A percentile compares a stretch with the other conserved stretches of the same genome.
phyloP scores from a whole-genome alignment of 345 rosid genomes.

The Eucalyptus regnans region DNA sequence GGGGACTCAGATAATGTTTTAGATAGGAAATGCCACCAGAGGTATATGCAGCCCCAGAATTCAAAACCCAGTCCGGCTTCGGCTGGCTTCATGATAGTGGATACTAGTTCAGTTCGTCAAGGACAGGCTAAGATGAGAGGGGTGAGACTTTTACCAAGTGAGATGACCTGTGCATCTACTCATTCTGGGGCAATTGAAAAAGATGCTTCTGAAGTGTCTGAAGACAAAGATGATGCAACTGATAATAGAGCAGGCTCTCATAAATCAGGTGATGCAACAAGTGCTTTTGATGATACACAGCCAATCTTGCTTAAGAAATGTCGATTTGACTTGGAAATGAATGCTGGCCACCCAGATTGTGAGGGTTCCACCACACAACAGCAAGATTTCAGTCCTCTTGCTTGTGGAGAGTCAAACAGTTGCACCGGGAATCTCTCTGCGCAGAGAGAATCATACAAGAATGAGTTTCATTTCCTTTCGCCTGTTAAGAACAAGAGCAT shows the following conservation, averaged over 20 bases:
- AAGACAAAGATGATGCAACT: not conserved
- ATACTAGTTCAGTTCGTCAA: constrained; percentile 23
- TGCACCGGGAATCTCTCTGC: not conserved
- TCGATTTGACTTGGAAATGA: not conserved
- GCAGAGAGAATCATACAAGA: not conserved
- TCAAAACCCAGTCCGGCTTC: not conserved
- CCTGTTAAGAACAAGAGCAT: not conserved
- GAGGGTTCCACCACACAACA: not conserved
- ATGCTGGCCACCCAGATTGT: not conserved
- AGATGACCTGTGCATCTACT: not conserved
- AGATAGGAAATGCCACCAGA: constrained; percentile 5
- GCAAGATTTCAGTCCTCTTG: not conserved
- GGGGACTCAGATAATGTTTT: constrained; percentile 1
- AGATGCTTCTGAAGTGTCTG: constrained; percentile 3
- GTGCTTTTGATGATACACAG: not conserved
- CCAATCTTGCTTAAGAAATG: not conserved
- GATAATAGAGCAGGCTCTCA: not conserved
- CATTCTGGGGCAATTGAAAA: constrained; percentile 6
- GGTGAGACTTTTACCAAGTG: constrained; percentile 24
- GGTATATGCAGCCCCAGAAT: constrained; percentile 26
- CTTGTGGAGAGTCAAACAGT: not conserved
- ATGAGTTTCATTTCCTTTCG: not conserved
- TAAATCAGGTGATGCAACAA: not conserved
- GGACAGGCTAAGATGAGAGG: constrained; percentile 18
- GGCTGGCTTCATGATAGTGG: constrained; percentile 29